A percentile compares a stretch with the other conserved stretches of the same genome.
These are phyloP conservation scores for Blepharisma stoltei DNA, from an alignment of 73 alveolate species.

Conservation along the genomic window DNA sequence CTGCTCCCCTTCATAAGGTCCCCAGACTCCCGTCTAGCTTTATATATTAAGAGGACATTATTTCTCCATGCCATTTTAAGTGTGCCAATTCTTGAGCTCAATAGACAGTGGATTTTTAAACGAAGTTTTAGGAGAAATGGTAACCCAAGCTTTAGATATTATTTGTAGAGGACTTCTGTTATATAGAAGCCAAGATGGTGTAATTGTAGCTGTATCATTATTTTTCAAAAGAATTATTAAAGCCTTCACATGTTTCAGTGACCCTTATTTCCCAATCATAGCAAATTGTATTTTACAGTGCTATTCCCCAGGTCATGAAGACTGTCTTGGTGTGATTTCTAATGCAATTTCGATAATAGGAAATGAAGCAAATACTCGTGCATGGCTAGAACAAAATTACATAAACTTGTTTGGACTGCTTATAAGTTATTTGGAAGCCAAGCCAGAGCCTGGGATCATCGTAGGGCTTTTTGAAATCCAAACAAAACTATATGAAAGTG, in stretches of 20 bases:
- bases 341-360: neutral
- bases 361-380: neutral
- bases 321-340: neutral
- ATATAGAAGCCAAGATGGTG: neutral
- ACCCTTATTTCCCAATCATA: neutral
- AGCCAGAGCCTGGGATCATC: neutral
- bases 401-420: neutral
- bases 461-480: slow-evolving; percentile 11
- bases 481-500: neutral
- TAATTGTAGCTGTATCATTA: neutral
- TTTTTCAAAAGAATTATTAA: neutral
- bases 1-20: no score
- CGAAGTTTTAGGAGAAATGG: neutral
- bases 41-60: no score
- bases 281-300: neutral
- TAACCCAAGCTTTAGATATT: neutral
- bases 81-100: no score
- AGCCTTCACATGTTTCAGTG: neutral
- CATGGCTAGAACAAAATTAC: neutral
- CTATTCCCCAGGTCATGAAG: slow-evolving; percentile 16
- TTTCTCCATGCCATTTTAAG: no score
- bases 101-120: neutral
- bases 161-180: neutral
- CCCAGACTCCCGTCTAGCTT: no score
- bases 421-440: neutral